Evolutionary conservation across 495 filamentous ascomycete species (phyloP).

Genomic region (Aspergillus ostianus): DNA sequence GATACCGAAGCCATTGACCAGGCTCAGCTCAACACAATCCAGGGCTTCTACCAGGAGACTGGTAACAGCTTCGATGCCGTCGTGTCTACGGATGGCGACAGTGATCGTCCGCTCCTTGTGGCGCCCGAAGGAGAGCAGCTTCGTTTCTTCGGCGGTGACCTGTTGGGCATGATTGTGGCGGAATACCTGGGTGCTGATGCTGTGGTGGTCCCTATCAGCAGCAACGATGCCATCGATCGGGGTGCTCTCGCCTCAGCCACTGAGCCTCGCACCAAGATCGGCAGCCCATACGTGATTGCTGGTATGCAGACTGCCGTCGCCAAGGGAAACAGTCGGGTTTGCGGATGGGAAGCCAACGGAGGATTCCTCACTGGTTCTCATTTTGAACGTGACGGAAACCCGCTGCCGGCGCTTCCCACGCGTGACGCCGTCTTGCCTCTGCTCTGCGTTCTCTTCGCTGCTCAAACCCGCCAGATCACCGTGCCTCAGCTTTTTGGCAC

Average conservation of each 20-base stretch:
- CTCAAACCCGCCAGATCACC: constrained; percentile 9
- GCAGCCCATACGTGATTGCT: constrained; percentile 30
- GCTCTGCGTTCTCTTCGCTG: constrained; percentile 21
- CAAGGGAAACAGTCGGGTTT: constrained; percentile 20
- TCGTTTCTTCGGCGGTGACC: constrained; percentile 29
- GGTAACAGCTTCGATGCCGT: constrained; percentile 23
- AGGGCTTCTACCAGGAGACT: constrained; percentile 15
- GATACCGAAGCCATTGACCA: constrained; percentile 33
- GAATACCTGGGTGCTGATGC: constrained; percentile 24
- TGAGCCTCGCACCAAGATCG: constrained; percentile 28
- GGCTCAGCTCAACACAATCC: constrained; percentile 23
- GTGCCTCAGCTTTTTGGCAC: constrained; percentile 21
- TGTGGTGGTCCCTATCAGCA: constrained; percentile 28
- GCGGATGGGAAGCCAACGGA: constrained; percentile 31
- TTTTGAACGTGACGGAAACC: constrained; percentile 19
- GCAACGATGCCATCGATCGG: constrained; percentile 29
- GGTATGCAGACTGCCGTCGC: constrained; percentile 24
- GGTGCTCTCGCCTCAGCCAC: constrained; percentile 16
- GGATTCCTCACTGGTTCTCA: constrained; percentile 31
- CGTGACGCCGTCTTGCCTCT: constrained; percentile 28
- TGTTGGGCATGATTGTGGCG: constrained; percentile 27
- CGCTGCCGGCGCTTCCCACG: constrained; percentile 25
- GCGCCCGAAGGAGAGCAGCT: constrained; percentile 21
- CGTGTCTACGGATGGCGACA: constrained; percentile 29
- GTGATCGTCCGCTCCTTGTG: constrained; percentile 28